These are phyloP conservation scores for Aspergillus tanneri DNA, from an alignment of 2,329 filamentous ascomycete genomes.

Conservation along the genomic window DNA sequence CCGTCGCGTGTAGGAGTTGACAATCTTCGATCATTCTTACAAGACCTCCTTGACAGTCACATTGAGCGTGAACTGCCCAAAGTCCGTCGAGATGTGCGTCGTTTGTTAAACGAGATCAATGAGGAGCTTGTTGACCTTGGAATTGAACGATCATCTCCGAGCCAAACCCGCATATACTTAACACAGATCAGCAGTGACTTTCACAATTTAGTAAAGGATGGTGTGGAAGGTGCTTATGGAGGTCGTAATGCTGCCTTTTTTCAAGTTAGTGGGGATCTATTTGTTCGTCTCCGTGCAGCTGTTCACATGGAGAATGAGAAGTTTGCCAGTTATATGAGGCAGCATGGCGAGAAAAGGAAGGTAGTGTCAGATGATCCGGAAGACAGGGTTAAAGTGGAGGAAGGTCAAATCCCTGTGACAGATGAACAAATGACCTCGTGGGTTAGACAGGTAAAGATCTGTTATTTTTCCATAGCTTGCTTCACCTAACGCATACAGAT, in stretches of 20 bases:
- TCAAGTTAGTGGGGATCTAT: neutral
- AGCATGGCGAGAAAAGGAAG: slow-evolving; percentile 20
- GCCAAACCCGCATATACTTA: slow-evolving; percentile 22
- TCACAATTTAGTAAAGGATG: slow-evolving; percentile 20
- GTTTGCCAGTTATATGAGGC: slow-evolving; percentile 22
- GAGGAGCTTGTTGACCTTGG: slow-evolving; percentile 19
- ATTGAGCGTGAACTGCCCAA: slow-evolving; percentile 23
- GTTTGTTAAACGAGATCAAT: slow-evolving; percentile 12
- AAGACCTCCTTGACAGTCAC: slow-evolving; percentile 21
- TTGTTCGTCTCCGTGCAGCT: slow-evolving; percentile 16
- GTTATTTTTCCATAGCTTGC: neutral
- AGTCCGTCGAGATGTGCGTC: slow-evolving; percentile 17
- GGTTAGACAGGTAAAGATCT: slow-evolving; percentile 21
- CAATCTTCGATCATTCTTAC: too few species aligned
- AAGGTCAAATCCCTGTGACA: slow-evolving; percentile 13
- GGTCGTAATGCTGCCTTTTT: slow-evolving; percentile 15
- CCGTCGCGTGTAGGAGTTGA: too few species aligned
- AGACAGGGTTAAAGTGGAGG: neutral
- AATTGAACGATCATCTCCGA: slow-evolving; percentile 9
- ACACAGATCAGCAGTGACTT: slow-evolving; percentile 20
- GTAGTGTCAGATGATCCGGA: slow-evolving; percentile 2
- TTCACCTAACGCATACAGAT: slow-evolving; percentile 16
- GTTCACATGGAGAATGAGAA: slow-evolving; percentile 20
- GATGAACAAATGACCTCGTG: slow-evolving; percentile 18
- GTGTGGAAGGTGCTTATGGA: slow-evolving; percentile 23